Percentiles rank a stretch among this genome's conserved stretches.
phyloP scores from a whole-genome alignment of 2,329 filamentous ascomycete species.

The Tympanopsis confertula region DNA sequence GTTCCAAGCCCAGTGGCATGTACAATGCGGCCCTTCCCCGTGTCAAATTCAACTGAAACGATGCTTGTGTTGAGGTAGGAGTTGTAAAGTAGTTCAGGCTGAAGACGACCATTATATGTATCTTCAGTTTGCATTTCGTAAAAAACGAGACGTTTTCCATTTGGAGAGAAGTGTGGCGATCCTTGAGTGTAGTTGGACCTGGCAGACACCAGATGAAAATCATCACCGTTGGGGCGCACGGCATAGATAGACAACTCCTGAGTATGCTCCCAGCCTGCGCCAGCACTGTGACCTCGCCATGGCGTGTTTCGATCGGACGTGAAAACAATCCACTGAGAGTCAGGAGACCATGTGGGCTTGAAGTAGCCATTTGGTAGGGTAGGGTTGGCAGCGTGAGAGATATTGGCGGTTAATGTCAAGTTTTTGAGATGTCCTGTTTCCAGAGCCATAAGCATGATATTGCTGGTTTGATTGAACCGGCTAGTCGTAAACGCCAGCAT shows the following conservation, averaged over 20 bases:
- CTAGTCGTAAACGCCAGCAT: constrained; percentile 23
- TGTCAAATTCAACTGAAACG: not conserved
- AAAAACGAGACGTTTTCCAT: constrained; percentile 21
- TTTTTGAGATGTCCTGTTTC: constrained; percentile 11
- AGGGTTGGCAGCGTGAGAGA: constrained; percentile 8
- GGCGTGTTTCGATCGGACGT: constrained; percentile 26
- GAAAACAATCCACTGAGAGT: constrained; percentile 26
- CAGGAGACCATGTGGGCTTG: constrained; percentile 24
- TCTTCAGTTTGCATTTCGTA: constrained; percentile 23
- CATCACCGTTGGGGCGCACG: constrained; percentile 21
- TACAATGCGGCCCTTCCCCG: not conserved
- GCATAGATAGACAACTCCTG: constrained; percentile 25
- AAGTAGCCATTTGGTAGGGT: constrained; percentile 21
- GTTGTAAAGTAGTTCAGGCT: not conserved
- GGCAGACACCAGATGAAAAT: constrained; percentile 17
- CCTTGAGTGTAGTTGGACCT: constrained; percentile 21
- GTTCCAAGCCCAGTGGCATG: constrained; percentile 14
- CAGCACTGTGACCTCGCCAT: constrained; percentile 26
- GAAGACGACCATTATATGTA: constrained; percentile 10
- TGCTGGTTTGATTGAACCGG: constrained; percentile 19
- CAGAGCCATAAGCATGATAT: constrained; percentile 26
- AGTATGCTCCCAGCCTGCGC: constrained; percentile 24
- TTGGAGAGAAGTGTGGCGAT: constrained; percentile 22
- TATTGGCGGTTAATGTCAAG: constrained; percentile 22
- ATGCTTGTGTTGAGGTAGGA: constrained; percentile 11